Percentiles rank a stretch among this genome's conserved stretches.
phyloP scores from a whole-genome alignment of 1,139 yeast species.

The Yamadazyma jaroonii region DNA sequence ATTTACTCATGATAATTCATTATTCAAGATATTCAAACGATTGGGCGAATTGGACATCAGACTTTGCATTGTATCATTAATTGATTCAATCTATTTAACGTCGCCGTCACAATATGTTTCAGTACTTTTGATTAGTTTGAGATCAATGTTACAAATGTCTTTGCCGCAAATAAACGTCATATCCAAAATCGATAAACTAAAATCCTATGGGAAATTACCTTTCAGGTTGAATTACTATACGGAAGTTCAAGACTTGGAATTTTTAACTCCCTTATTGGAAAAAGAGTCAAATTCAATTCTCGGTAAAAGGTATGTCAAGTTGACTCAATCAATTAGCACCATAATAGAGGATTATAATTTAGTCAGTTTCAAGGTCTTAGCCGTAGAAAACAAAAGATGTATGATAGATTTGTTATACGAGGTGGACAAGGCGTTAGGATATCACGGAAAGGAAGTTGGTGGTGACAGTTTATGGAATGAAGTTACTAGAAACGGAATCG shows the following conservation, averaged over 20 bases:
- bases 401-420: constrained; percentile 79
- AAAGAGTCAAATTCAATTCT: constrained; percentile 63
- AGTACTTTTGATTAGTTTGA: constrained; percentile 69
- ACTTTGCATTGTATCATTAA: constrained; percentile 80
- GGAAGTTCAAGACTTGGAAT: constrained; percentile 80
- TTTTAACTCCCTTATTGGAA: constrained; percentile 66
- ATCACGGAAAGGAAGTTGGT: constrained; percentile 86
- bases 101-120: constrained; percentile 93
- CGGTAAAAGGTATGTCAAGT: constrained; percentile 61
- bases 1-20: constrained; percentile 44
- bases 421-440: constrained; percentile 91
- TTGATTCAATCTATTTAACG: constrained; percentile 82
- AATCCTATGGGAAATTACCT: constrained; percentile 57
- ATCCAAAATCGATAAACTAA: constrained; percentile 82
- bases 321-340: constrained; percentile 80
- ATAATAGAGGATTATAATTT: constrained; percentile 83
- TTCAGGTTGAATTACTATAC: constrained; percentile 84
- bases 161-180: constrained; percentile 52
- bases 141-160: constrained; percentile 54
- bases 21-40: constrained; percentile 34
- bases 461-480: constrained; percentile 97
- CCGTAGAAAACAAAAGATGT: constrained; percentile 86
- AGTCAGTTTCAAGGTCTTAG: constrained; percentile 83
- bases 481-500: constrained; percentile 63
- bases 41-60: constrained; percentile 56